phyloP scores from a whole-genome alignment of 257 asterid genomes.

The Solanum paucissectum region DNA sequence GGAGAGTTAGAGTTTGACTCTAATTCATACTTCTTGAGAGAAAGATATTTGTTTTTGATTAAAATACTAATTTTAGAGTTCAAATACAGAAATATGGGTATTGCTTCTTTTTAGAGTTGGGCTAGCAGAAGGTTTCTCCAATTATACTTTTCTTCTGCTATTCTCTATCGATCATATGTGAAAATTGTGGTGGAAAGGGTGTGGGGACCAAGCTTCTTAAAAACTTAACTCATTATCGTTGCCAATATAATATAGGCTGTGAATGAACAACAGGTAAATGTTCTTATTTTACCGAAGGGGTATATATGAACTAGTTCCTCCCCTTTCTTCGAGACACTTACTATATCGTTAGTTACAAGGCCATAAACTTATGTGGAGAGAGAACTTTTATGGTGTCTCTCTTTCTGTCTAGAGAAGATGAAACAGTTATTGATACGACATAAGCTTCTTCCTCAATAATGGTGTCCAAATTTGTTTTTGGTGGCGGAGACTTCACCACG shows the following conservation, averaged over 20 bases:
- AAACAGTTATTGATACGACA: constrained; percentile 5
- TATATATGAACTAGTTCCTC: background rate
- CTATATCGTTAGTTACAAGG: background rate
- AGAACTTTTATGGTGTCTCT: constrained; percentile 6
- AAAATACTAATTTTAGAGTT: too few species aligned
- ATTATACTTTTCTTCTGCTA: too few species aligned
- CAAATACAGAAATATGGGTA: too few species aligned
- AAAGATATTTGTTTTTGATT: too few species aligned
- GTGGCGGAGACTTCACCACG: constrained; percentile 24
- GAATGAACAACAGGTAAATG: background rate
- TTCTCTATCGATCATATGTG: too few species aligned
- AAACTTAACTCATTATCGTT: too few species aligned
- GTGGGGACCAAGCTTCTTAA: background rate
- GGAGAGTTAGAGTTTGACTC: too few species aligned
- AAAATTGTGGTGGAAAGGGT: background rate
- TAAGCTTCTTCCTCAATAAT: constrained; percentile 50
- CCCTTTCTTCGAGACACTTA: background rate
- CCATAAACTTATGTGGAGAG: background rate
- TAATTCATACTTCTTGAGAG: too few species aligned
- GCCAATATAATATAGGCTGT: too few species aligned
- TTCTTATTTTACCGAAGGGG: background rate
- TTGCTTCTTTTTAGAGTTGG: too few species aligned
- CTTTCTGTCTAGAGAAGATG: constrained; percentile 1
- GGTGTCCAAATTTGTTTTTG: constrained; percentile 33
- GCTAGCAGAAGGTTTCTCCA: too few species aligned